phyloP scores from a whole-genome alignment of 257 asterid genomes.

The Lycium ferocissimum region DNA sequence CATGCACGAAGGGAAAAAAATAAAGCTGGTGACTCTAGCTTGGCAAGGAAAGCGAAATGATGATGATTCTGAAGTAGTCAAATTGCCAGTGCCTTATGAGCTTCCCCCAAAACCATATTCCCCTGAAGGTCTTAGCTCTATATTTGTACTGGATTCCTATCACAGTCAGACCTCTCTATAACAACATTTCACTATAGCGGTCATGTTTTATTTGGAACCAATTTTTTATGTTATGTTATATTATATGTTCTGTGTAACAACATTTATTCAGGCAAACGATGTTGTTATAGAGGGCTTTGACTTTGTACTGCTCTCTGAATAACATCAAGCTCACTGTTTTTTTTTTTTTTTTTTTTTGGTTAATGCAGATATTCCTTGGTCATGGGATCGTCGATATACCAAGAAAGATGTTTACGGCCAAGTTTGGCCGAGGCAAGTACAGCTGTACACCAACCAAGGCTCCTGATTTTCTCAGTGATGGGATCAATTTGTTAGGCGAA shows the following conservation, averaged over 20 bases:
- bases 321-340: neutral
- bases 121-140: constrained; percentile 54
- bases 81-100: constrained; percentile 86
- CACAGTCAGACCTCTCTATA: neutral
- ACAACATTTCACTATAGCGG: neutral
- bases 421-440: constrained; percentile 84
- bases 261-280: neutral
- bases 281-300: neutral
- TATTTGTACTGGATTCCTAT: neutral
- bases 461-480: constrained; percentile 38
- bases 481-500: neutral
- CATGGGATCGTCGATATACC: constrained; percentile 87
- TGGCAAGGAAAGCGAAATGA: constrained; percentile 56
- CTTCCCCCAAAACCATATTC: constrained; percentile 88
- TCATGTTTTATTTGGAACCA: neutral
- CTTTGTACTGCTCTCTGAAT: neutral
- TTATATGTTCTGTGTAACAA: neutral
- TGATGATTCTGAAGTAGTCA: constrained; percentile 55
- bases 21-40: constrained; percentile 68
- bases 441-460: constrained; percentile 57
- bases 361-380: constrained; percentile 88
- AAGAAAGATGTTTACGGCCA: constrained; percentile 86
- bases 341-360: neutral
- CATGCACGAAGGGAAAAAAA: constrained; percentile 48
- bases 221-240: neutral